Evolutionary conservation across 768 basidiomycete genomes (phyloP), one percentile per base, ranked within the genome.

Genomic region (Tulasnella sp.): DNA sequence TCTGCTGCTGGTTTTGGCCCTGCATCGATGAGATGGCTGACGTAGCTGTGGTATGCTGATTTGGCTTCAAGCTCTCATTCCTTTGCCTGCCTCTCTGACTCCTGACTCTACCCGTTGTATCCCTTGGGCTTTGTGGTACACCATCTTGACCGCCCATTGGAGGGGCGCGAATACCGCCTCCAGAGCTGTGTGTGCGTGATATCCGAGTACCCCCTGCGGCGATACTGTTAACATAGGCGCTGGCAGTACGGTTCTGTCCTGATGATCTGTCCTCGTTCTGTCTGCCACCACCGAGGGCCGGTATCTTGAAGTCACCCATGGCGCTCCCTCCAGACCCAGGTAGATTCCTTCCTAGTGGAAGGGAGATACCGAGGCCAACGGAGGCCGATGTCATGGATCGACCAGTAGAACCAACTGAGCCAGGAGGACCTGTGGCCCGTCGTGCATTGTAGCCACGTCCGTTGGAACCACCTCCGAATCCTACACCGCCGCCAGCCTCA

Each of bases 1-100:
- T 15, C 21, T 56, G 41, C 41, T 56, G 54, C n/a, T 56, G 42
- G 4, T 50, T 32, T 34, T 51, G 47, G 15, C 4, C n/a, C 30
- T 30, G 54, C 23, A 51, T 38, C 19, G 64, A 61, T 4, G 52
- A 27, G 21, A 43, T 63, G 19, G 66, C 50, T 49, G 60, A 64
- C 11, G 63, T 21, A 48, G 64, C 19, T 63, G 49, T 38, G 69
- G 51, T 73, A 63, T 70, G 30, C 69, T 67, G 45, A 68, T 68
- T 70, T 53, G 38, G 73, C 68, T 76, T 80, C 67, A 78, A 77
- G 58, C 71, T 72, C 42, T 83, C 82, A 44, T 74, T 75, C n/a
- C 90, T 80, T 68, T 84, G 82, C 66, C 80, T 82, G n/a, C 91
- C 93, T 44, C 91, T 87, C 70, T 86, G 85, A 71, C 86, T 89